Evolutionary conservation across 305 asterid genomes (phyloP), one percentile per base, ranked within the genome.

Genomic region (Striga hermonthica): DNA sequence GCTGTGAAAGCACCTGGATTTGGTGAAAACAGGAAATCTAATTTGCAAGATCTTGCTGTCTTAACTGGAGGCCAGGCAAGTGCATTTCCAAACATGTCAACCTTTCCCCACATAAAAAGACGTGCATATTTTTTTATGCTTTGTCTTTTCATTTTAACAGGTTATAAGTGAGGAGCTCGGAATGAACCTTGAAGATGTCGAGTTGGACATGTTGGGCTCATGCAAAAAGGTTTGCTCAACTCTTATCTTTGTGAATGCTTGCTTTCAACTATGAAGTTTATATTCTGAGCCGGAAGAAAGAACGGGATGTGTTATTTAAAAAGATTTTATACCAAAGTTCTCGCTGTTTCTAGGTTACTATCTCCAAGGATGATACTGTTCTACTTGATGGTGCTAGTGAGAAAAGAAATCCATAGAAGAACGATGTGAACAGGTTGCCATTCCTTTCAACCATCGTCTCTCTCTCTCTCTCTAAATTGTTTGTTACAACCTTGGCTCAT

Each of bases 361-460:
- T 88, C 50, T 86, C 96, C 31, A 88, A 88, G 82, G 95, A 88
- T 72, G 95, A 86, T 55, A 82, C 89, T 3, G 89, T 88, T 50
- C 63, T 88, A n/a, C 97, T 93, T 69, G 97, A 90, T 66, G 98
- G 97, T 54, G 84, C 90, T 40, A 97, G 98, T 64, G 94, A 87
- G 65, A 90, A n/a, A n/a, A 93, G 87, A 86, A 81, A 68, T 44
- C 87, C 65, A 83, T 90, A 7, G 95, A 93, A 76, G 98, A 86
- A 69, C 80, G 98, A 82, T 83, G 90, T 64, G 98, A 90, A 58
- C 96, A 80, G 95, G 98, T 89, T 62, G 6, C 76, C 69, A 38
- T 69, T 67, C 0, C 68, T 54, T 74, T 22, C 31, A 22, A 22
- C 31, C 31, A 22, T 22, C 31, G 31, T 22, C 31, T 22, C 31